A percentile compares a stretch with the other conserved stretches of the same genome.
Evolutionary conservation across 306 rosid genomes (phyloP).

Genomic region (Sphenostylis stenocarpa): DNA sequence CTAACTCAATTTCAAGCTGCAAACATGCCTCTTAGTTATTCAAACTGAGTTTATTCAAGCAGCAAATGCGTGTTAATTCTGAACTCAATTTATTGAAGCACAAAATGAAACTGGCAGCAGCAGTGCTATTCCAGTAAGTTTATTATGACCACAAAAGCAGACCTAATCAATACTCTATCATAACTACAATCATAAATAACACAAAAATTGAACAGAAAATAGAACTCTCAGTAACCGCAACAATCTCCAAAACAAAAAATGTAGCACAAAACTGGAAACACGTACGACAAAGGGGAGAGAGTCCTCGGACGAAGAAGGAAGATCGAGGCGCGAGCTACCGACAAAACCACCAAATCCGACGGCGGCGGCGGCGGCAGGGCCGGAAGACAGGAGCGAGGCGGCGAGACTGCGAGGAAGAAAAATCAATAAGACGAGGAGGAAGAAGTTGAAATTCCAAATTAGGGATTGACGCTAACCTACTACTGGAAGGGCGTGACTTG

Average conservation of each 20-base stretch:
- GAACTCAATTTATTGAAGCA: not conserved
- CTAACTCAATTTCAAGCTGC: not conserved
- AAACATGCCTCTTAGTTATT: not conserved
- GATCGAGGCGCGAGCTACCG: constrained; percentile 81
- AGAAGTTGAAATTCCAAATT: not conserved
- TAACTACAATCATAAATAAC: not conserved
- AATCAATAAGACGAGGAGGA: not conserved
- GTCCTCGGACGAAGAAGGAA: constrained; percentile 61
- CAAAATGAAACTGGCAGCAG: not conserved
- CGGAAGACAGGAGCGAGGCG: constrained; percentile 80
- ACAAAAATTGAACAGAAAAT: not conserved
- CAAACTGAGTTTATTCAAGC: not conserved
- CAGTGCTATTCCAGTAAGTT: not conserved
- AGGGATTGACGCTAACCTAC: constrained; percentile 55
- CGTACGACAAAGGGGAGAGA: constrained; percentile 56
- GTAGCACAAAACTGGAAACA: not conserved
- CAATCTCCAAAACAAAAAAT: not conserved
- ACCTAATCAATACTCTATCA: constrained; percentile 8
- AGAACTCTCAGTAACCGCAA: not conserved
- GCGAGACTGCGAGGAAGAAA: constrained; percentile 57
- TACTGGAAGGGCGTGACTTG: constrained; percentile 91
- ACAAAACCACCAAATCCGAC: constrained; percentile 91
- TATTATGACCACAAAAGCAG: no score
- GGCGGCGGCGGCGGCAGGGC: constrained; percentile 58
- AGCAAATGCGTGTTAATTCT: not conserved